These are phyloP conservation scores for Diaporthe sp. DNA, from an alignment of 2,329 filamentous ascomycete species.

Conservation along the genomic window DNA sequence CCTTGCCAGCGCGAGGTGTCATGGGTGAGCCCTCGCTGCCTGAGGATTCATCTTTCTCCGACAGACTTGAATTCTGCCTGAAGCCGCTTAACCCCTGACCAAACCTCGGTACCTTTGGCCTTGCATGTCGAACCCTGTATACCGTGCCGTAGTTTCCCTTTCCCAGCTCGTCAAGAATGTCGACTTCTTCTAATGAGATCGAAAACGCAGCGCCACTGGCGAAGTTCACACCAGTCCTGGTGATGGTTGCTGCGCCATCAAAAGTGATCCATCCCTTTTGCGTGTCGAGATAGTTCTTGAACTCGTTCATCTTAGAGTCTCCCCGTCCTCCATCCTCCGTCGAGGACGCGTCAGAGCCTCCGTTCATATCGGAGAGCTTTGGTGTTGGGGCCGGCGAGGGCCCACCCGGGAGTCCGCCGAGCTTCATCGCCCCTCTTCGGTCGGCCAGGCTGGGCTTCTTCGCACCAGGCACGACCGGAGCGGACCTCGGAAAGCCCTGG, in stretches of 20 bases:
- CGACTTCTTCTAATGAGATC: slow-evolving; percentile 96
- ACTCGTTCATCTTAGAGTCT: slow-evolving; percentile 70
- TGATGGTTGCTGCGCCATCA: slow-evolving; percentile 91
- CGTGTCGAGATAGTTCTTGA: slow-evolving; percentile 87
- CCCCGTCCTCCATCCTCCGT: slow-evolving; percentile 55
- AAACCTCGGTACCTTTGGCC: slow-evolving; percentile 71
- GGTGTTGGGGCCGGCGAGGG: slow-evolving; percentile 54
- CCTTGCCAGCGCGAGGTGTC: slow-evolving; percentile 44
- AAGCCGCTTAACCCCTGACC: slow-evolving; percentile 69
- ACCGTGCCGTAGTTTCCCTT: slow-evolving; percentile 99
- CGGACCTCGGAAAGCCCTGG: slow-evolving; percentile 66
- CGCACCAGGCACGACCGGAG: slow-evolving; percentile 60
- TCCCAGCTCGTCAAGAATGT: slow-evolving; percentile 91
- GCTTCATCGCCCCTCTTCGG: slow-evolving; percentile 72
- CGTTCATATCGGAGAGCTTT: slow-evolving; percentile 59
- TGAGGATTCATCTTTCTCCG: slow-evolving; percentile 51
- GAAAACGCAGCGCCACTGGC: slow-evolving; percentile 89
- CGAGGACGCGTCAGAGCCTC: slow-evolving; percentile 42
- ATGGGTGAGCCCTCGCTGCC: slow-evolving; percentile 49
- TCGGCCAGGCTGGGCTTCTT: slow-evolving; percentile 74
- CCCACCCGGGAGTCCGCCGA: slow-evolving; percentile 59
- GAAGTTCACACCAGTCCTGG: slow-evolving; percentile 92
- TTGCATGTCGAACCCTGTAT: slow-evolving; percentile 92
- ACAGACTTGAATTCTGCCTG: slow-evolving; percentile 53
- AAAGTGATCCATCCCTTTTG: slow-evolving; percentile 94